Evolutionary conservation across 257 asterid species (phyloP).

Genomic region (Solanum chilense): DNA sequence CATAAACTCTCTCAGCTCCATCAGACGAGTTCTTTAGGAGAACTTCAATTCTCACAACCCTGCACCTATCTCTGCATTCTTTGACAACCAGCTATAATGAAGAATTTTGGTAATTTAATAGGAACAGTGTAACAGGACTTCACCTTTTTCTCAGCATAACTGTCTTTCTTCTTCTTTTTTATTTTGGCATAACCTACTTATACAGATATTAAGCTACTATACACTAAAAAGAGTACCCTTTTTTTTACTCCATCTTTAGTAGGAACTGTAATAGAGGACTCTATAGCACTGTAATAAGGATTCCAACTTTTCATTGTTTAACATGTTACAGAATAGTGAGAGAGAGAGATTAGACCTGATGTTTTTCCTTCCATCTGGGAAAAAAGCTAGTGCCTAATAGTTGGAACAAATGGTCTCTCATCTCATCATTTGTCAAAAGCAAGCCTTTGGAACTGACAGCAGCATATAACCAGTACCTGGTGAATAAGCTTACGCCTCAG

Average conservation of each 20-base stretch:
- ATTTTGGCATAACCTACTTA: not conserved
- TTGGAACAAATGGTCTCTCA: constrained; percentile 96
- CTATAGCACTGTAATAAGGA: not conserved
- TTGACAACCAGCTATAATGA: not conserved
- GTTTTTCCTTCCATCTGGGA: constrained; percentile 98
- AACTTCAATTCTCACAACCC: not conserved
- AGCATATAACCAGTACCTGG: constrained; percentile 96
- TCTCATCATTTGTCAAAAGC: constrained; percentile 94
- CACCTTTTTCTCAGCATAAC: not conserved
- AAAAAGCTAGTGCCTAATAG: constrained; percentile 75
- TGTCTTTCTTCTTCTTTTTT: not conserved
- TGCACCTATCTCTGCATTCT: not conserved
- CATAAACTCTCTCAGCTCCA: not conserved
- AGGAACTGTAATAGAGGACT: not conserved
- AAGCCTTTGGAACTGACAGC: constrained; percentile 82
- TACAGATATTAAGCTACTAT: not conserved
- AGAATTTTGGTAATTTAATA: not conserved
- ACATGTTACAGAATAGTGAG: not conserved
- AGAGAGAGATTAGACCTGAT: constrained; percentile 48
- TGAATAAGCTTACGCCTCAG: constrained; percentile 1
- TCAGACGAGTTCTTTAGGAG: not conserved
- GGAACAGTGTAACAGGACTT: not conserved
- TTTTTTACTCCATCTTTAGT: not conserved
- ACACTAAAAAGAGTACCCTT: not conserved
- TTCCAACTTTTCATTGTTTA: not conserved